phyloP scores from a whole-genome alignment of 208 protist genomes.

The Leishmania lainsoni region DNA sequence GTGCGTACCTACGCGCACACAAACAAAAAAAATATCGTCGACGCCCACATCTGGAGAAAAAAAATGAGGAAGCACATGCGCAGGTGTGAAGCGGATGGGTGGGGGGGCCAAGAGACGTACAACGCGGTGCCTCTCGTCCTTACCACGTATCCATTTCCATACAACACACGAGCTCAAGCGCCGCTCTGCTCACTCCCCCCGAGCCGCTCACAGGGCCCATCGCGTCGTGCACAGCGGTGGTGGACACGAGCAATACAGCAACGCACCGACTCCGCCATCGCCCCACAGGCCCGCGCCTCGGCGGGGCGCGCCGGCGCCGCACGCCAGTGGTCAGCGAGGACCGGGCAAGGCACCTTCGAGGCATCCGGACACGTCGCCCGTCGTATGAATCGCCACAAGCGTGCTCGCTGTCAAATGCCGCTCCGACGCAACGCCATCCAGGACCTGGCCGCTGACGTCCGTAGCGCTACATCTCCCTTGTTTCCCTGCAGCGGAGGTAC shows the following conservation, averaged over 20 bases:
- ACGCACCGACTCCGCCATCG: background rate
- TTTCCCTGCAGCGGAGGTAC: background rate
- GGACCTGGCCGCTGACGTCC: background rate
- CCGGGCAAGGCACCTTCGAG: background rate
- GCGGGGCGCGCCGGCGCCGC: background rate
- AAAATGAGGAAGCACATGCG: background rate
- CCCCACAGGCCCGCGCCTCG: background rate
- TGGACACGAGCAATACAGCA: background rate
- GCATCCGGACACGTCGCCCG: background rate
- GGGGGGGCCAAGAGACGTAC: too few species aligned
- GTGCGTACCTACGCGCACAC: too few species aligned
- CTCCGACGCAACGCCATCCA: background rate
- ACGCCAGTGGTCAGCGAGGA: background rate
- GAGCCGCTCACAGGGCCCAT: background rate
- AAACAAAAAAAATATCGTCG: too few species aligned
- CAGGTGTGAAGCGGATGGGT: too few species aligned
- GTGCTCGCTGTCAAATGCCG: background rate
- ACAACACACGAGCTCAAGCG: background rate
- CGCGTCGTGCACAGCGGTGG: background rate
- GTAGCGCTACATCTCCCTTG: background rate
- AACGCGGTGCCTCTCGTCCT: too few species aligned
- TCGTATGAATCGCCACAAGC: background rate
- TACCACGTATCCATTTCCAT: too few species aligned
- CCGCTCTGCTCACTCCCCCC: background rate
- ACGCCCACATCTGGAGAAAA: background rate